Base-by-base conservation (phyloP, 768 basidiomycete species). In the Galerina marginata region DNA sequence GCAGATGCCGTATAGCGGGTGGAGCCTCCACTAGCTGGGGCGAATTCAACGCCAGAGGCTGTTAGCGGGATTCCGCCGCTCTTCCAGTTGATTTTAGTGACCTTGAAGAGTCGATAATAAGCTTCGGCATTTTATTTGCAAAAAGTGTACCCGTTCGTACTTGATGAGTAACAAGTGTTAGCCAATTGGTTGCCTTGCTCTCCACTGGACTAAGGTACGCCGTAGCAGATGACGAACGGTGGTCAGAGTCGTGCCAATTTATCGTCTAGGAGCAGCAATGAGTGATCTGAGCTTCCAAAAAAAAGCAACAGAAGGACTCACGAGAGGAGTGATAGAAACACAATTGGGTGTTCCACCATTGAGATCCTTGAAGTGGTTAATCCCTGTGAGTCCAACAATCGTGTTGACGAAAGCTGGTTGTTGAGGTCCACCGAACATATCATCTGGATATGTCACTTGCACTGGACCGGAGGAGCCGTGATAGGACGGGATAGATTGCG, bases 201-300 rank as follows among this genome's bases (percentile, higher is more conserved):
- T 86, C 81, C 6, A 86, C 81, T 11, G 86, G 86, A 0, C 81
- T 80, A 26, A 83, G 75, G 62, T 86, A 87, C 0, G 86, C 84
- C 50, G 78, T 71, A 6, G 78, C 81, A 1, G 85, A 83, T 1
- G 84, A 85, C 3, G 83, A 83, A 14, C 86, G 79, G 56, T 84
- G 80, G 61, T 84, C 84, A 9, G 65, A 61, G 39, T 81, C 77
- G 60, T 79, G 78, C 77, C 79, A 81, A 66, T 81, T 77, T n/a
- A 85, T 76, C 9, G 69, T 76, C 79, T 83, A 59, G 11, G 42
- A 12, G 7, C 11, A 36, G 11, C 3, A 16, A 40, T 9, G 9
- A 60, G 7, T 9, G 7, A 36, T 33, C 7, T 7, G 29, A 33
- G 7, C 29, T 33, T 33, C 7, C 29, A 33, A 52, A 52, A 7